Base-by-base conservation (phyloP, 2,329 filamentous ascomycete species). In the Septoria linicola region DNA sequence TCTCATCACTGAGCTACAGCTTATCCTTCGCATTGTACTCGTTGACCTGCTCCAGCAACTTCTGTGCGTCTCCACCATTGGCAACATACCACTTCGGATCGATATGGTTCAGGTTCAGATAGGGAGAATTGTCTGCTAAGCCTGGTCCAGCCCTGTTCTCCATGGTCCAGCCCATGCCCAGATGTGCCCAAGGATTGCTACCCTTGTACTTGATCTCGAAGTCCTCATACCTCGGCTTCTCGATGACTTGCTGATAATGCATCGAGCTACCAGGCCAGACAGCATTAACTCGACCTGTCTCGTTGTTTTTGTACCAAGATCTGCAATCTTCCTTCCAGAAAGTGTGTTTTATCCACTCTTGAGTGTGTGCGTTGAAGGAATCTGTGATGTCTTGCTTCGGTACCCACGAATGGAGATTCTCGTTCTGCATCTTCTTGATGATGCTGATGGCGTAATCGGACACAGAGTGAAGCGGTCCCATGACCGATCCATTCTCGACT, bases 241-340 rank as follows among this genome's bases (percentile, higher is more conserved):
- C 53, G 14, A 75, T 71, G 8, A 72, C 63, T 48, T 72, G 63
- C 41, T 62, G 66, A 53, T 78, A 80, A 47, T 80, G 76, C 35
- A 80, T 69, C 0, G 72, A 75, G 2, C 70, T 73, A 2, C 77
- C 78, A 0, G 78, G 77, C 72, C 73, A 80, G 1, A 80, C 66
- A 2, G 76, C 54, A 63, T 69, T 69, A 14, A 76, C 72, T 4
- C 72, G 65, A n/a, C 72, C 73, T 1, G 72, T 75, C 17, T 70
- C 68, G 50, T 74, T 72, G 59, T 78, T 71, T 59, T 73, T 73
- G 63, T 76, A 76, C 61, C 55, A 57, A 7, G 39, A 51, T 45
- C 73, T 67, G 49, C 75, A 76, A 4, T 70, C 66, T 19, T 72
- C 68, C 49, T 72, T 75, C 73, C 73, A 78, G 6, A 77, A 74